These are phyloP conservation scores for Arthrobotrys sphaeroides DNA, from an alignment of 2,329 filamentous ascomycete genomes.

Conservation along the genomic window DNA sequence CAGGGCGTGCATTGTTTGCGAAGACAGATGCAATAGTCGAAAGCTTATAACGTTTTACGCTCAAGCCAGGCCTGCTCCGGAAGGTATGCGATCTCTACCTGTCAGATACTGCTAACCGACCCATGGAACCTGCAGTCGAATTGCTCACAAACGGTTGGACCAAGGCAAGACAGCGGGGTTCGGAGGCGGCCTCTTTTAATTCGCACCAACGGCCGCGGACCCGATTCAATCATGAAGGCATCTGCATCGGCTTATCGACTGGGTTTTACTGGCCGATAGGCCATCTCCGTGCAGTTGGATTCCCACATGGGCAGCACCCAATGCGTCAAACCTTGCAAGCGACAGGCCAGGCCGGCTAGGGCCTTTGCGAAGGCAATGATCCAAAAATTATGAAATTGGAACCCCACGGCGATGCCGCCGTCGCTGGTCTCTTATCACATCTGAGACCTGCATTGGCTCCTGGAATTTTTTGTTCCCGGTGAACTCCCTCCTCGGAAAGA, in stretches of 20 bases:
- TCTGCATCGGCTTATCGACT: slow-evolving; percentile 37
- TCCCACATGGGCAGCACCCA: slow-evolving; percentile 23
- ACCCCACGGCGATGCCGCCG: slow-evolving; percentile 41
- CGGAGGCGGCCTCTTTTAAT: slow-evolving; percentile 28
- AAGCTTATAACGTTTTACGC: too few species aligned
- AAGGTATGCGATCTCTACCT: not conserved
- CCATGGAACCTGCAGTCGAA: slow-evolving; percentile 8
- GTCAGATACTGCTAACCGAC: not conserved
- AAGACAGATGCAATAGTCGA: not conserved
- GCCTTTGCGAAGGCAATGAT: slow-evolving; percentile 3
- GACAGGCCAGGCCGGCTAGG: not conserved
- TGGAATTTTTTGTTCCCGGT: slow-evolving; percentile 15
- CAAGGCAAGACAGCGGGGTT: slow-evolving; percentile 11
- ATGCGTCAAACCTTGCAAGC: slow-evolving; percentile 20
- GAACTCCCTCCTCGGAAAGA: slow-evolving; percentile 43
- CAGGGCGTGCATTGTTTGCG: too few species aligned
- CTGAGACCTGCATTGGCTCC: slow-evolving; percentile 48
- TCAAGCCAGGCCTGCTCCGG: not conserved
- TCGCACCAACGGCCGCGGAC: not conserved
- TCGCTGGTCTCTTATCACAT: slow-evolving; percentile 35
- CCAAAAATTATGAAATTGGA: slow-evolving; percentile 27
- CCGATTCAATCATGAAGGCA: not conserved
- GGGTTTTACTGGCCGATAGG: slow-evolving; percentile 46
- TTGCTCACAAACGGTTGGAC: not conserved
- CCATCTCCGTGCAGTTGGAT: slow-evolving; percentile 33